Conservation (phyloP, 768 basidiomycete genomes). For the Termitomyces sp. region DNA sequence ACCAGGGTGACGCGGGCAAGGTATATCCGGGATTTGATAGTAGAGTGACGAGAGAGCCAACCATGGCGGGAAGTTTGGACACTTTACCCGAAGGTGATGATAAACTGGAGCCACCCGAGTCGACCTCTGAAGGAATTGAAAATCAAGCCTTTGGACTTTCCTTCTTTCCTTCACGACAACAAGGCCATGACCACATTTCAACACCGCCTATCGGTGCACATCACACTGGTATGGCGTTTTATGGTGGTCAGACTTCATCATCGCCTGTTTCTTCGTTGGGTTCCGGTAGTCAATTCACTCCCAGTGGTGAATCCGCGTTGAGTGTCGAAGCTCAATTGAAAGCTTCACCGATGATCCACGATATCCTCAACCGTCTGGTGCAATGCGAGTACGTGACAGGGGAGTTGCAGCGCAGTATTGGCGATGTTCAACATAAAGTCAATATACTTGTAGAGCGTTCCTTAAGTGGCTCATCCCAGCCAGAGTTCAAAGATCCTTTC, state of each 20-base stretch:
- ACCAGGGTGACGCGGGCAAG: conserved; percentile 44
- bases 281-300: conserved; percentile 63
- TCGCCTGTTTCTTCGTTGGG: conserved; percentile 80
- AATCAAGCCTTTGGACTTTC: conserved; percentile 22
- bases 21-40: conserved; percentile 35
- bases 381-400: conserved; percentile 68
- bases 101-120: conserved; percentile 33
- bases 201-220: conserved; percentile 46
- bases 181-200: conserved; percentile 34
- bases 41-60: conserved; percentile 44
- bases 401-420: conserved; percentile 72
- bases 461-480: conserved; percentile 42
- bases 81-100: conserved; percentile 56
- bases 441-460: conserved; percentile 71
- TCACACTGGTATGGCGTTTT: conserved; percentile 37
- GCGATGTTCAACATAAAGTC: conserved; percentile 75
- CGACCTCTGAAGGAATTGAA: conserved; percentile 20
- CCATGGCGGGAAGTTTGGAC: conserved; percentile 47
- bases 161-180: conserved; percentile 38
- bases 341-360: conserved; percentile 70
- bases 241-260: conserved; percentile 50
- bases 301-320: conserved; percentile 41
- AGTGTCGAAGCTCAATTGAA: conserved; percentile 74
- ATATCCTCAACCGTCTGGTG: conserved; percentile 70
- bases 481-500: conserved; percentile 86